These are phyloP conservation scores for Lactarius tabidus DNA, from an alignment of 768 basidiomycete genomes.

Conservation along the genomic window DNA sequence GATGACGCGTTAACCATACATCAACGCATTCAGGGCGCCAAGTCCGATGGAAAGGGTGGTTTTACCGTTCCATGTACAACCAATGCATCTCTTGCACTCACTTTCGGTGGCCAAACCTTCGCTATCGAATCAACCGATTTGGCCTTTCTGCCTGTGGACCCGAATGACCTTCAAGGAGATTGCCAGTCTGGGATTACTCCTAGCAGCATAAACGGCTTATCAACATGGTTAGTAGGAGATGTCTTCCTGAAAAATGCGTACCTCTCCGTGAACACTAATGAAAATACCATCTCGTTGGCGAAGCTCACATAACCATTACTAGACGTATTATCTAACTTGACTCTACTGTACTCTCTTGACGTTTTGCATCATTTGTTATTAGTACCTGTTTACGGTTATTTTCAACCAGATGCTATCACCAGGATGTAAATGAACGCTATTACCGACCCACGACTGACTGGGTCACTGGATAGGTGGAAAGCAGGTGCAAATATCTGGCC, in stretches of 20 bases:
- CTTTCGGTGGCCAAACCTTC: constrained; percentile 56
- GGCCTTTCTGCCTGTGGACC: constrained; percentile 49
- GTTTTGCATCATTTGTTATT: background rate
- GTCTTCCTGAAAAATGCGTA: constrained; percentile 77
- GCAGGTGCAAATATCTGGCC: too few species aligned
- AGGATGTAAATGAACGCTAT: background rate
- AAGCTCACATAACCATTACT: constrained; percentile 38
- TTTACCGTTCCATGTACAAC: constrained; percentile 67
- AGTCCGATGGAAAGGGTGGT: constrained; percentile 44
- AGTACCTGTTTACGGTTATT: background rate
- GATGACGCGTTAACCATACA: constrained; percentile 55
- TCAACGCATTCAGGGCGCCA: constrained; percentile 50
- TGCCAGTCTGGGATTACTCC: constrained; percentile 70
- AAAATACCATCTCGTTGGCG: constrained; percentile 59
- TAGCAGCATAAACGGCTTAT: constrained; percentile 53
- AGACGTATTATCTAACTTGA: background rate
- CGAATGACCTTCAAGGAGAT: constrained; percentile 50
- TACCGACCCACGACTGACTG: background rate
- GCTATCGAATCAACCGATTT: constrained; percentile 65
- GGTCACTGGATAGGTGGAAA: background rate
- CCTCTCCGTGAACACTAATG: constrained; percentile 57
- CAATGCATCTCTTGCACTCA: constrained; percentile 48
- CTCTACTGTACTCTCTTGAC: background rate
- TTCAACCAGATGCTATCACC: background rate
- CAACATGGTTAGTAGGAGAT: constrained; percentile 71